phyloP scores from a whole-genome alignment of 306 rosid genomes.

The Lithocarpus polystachyus region DNA sequence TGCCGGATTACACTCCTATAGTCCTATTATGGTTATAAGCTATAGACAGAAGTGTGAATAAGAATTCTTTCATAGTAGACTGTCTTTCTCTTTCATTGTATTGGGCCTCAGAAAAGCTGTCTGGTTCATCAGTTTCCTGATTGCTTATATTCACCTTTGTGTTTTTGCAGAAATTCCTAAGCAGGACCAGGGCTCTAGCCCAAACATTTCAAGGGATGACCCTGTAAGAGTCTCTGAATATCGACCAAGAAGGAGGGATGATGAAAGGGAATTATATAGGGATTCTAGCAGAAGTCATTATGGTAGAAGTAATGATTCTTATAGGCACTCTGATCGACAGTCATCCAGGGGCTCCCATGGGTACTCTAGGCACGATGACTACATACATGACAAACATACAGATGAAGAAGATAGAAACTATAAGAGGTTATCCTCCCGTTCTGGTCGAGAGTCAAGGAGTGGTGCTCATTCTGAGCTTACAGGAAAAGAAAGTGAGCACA shows the following conservation, averaged over 20 bases:
- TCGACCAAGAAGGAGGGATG: slow-evolving; percentile 48
- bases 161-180: slow-evolving; percentile 64
- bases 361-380: slow-evolving; percentile 52
- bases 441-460: slow-evolving; percentile 59
- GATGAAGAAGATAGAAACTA: slow-evolving; percentile 52
- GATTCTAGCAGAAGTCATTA: slow-evolving; percentile 44
- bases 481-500: slow-evolving; percentile 45
- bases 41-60: neutral
- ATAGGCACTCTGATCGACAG: slow-evolving; percentile 59
- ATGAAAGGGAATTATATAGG: slow-evolving; percentile 51
- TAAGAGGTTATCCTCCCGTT: slow-evolving; percentile 52
- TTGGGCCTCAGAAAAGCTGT: neutral
- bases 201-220: slow-evolving; percentile 43
- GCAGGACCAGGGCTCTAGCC: slow-evolving; percentile 46
- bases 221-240: slow-evolving; percentile 41
- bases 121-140: neutral
- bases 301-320: slow-evolving; percentile 60
- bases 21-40: neutral
- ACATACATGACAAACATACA: slow-evolving; percentile 45
- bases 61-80: neutral
- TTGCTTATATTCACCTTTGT: slow-evolving; percentile 4
- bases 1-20: neutral
- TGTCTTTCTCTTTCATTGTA: neutral
- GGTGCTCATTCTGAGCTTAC: slow-evolving; percentile 31
- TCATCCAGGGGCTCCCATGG: slow-evolving; percentile 59